phyloP scores from a whole-genome alignment of 164 flowering plant genomes.

The Vitis vinifera region ASM3070453v1 NC_081811.1:1775001-1775500 shows the following conservation, averaged over 20 bases:
- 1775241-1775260: slow-evolving; percentile 1
- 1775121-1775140: no score
- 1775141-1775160: no score
- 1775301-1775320: not conserved
- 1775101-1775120: slow-evolving; percentile 1
- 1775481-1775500: not conserved
- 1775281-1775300: not conserved
- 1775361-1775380: slow-evolving; percentile 9
- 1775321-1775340: no score
- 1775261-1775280: slow-evolving; percentile 5
- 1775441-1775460: no score
- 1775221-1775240: slow-evolving; percentile 7
- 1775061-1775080: no score
- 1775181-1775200: not conserved
- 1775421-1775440: not conserved
- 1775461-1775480: no score
- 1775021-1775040: no score
- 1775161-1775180: not conserved
- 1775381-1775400: not conserved
- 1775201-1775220: not conserved
- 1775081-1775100: slow-evolving; percentile 1
- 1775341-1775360: not conserved
- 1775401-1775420: slow-evolving; percentile 8
- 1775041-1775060: no score
- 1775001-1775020: no score